Base-by-base conservation (phyloP, 441 rosid species). In the Populus hybrid region DNA sequence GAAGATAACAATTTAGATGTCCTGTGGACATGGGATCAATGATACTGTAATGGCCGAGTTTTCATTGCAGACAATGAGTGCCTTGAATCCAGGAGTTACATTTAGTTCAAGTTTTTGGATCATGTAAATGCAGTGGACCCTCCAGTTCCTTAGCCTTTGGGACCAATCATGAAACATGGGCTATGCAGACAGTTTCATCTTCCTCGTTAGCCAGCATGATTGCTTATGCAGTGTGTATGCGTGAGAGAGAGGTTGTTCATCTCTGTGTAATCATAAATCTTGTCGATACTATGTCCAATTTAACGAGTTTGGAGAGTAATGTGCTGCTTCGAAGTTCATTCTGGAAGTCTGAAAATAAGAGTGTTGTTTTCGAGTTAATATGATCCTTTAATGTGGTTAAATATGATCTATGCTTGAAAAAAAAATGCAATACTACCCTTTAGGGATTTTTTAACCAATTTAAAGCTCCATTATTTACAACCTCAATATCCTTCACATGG, bases 81-180 rank as follows among this genome's bases (percentile, higher is more conserved):
- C 81, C 8, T 68, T 79, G 36, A 75, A 80, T 14, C 21, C 8
- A 57, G 80, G 16, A 40, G 70, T 69, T 65, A 67, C 61, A 72
- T 54, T 18, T 5, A 26, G 5, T 38, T 69, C 30, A 63, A 65
- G 11, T 38, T 63, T 42, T 50, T 72, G 67, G 72, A 72, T 50
- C 69, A 57, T 76, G 6, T 28, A 46, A 46, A 46, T 75, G 72
- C 20, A 42, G 72, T 61, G 72, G 72, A 11, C 65, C 65, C 65
- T 76, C 30, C 3, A 73, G 16, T 10, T 70, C 70, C 18, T 74
- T 63, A 32, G 38, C 50, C 40, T 70, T 57, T 70, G 4, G 63
- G 57, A 54, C 57, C 76, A 80, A 83, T 71, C 74, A 73, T 73
- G 70, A 82, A 71, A 73, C 69, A 80, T 73, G 83, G 72, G 78